Evolutionary conservation across 1,284 basidiomycete genomes (phyloP), one percentile per base, ranked within the genome.

Genomic region (Exobasidium rhododendri): DNA sequence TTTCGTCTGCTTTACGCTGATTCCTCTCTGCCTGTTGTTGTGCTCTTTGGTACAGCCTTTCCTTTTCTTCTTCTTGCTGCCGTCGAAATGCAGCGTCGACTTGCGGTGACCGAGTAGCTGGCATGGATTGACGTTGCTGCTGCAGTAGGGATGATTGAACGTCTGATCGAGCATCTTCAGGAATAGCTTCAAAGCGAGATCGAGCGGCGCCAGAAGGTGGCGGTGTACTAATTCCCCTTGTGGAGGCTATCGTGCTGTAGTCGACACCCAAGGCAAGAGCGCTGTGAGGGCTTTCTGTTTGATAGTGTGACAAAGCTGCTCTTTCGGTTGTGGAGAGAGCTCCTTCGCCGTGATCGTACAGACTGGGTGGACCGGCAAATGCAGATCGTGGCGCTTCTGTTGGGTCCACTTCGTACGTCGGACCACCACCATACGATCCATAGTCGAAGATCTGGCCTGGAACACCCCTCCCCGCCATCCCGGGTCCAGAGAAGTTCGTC

Each of bases 21-120:
- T 71, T 75, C 26, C 65, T 58, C 43, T 75, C 68, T 0, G 75
- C 75, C 63, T 77, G 75, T 49, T 70, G 62, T n/a, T 74, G 64
- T 3, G 75, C 75, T 3, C 70, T 64, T 44, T 75, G 67, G 61
- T 77, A 78, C 0, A 78, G 67, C 2, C 67, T 63, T 58, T 69
- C 64, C 66, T 78, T 78, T 31, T 78, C 75, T 4, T 60, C 53
- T 54, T 78, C 75, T 0, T 74, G 74, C 6, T 66, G 65, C 14
- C 46, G 7, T 29, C 17, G 20, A n/a, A n/a, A 26, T 1, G 22
- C 14, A 3, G 57, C 30, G 26, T 22, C 17, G 26, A 40, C 22
- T 24, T 22, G 20, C 24, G 46, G 32, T 28, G 24, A 14, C 14
- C 32, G 40, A 43, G 44, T 31, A 26, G 32, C 54, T 22, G 50